A percentile compares a stretch with the other conserved stretches of the same genome.
Conservation (phyloP, 202 grass and related monocot species). For the Setaria italica region DNA sequence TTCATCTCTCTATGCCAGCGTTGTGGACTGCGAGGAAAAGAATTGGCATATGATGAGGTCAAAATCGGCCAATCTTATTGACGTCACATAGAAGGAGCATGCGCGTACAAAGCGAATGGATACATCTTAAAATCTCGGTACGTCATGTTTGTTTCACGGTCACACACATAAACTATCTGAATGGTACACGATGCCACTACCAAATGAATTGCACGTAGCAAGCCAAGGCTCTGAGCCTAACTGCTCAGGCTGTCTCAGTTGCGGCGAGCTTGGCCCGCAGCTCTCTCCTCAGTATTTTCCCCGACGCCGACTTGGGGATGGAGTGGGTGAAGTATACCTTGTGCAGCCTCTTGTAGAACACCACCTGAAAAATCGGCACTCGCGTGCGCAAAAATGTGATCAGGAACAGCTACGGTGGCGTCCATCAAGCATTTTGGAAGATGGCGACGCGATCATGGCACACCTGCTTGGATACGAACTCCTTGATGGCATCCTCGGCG, state of each 20-base stretch:
- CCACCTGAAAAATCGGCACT: constrained; percentile 55
- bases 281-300: constrained; percentile 94
- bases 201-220: background rate
- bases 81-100: background rate
- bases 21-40: background rate
- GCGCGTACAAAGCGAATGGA: background rate
- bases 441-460: background rate
- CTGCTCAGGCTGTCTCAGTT: constrained; percentile 9
- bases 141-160: background rate
- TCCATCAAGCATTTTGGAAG: background rate
- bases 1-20: background rate
- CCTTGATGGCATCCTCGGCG: constrained; percentile 77
- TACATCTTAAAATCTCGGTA: background rate
- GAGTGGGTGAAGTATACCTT: constrained; percentile 80
- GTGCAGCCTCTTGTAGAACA: constrained; percentile 94
- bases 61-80: background rate
- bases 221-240: background rate
- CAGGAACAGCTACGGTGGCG: background rate
- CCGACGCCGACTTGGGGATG: constrained; percentile 85
- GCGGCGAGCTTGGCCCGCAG: constrained; percentile 67
- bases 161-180: background rate
- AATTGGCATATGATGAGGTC: background rate
- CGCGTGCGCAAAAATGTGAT: no score
- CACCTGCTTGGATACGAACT: constrained; percentile 90
- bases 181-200: background rate